Evolutionary conservation across 2,329 filamentous ascomycete species (phyloP).

Genomic region (Chrysosporium queenslandicum): DNA sequence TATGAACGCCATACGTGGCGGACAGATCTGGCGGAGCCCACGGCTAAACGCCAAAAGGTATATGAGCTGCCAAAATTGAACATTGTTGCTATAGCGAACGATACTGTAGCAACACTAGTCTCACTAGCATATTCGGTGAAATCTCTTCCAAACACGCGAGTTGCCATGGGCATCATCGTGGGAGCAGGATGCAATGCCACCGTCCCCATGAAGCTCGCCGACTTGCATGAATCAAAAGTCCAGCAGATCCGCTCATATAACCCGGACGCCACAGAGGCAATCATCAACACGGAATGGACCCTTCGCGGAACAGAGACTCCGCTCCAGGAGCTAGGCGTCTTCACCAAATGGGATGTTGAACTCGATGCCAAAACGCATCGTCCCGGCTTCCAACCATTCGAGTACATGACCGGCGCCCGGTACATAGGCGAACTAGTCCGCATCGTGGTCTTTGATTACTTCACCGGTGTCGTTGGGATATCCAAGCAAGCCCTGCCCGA

Average conservation of each 20-base stretch:
- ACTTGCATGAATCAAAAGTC: slow-evolving; percentile 53
- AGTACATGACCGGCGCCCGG: slow-evolving; percentile 72
- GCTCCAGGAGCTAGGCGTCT: slow-evolving; percentile 49
- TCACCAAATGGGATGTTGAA: slow-evolving; percentile 57
- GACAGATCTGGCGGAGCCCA: slow-evolving; percentile 17
- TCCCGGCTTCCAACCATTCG: slow-evolving; percentile 69
- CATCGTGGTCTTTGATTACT: slow-evolving; percentile 57
- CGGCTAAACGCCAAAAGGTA: slow-evolving; percentile 24
- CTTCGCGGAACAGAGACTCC: slow-evolving; percentile 60
- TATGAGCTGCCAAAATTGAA: slow-evolving; percentile 50
- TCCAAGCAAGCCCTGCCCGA: slow-evolving; percentile 42
- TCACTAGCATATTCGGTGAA: slow-evolving; percentile 62
- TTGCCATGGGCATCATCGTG: slow-evolving; percentile 65
- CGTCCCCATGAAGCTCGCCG: slow-evolving; percentile 53
- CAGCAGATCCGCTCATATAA: slow-evolving; percentile 36
- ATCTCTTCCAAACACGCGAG: slow-evolving; percentile 48
- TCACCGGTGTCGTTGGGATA: slow-evolving; percentile 39
- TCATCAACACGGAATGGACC: slow-evolving; percentile 72
- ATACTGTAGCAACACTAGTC: slow-evolving; percentile 66
- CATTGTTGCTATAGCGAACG: slow-evolving; percentile 65
- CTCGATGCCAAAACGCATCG: slow-evolving; percentile 54
- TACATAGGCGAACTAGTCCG: slow-evolving; percentile 69
- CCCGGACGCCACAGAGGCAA: slow-evolving; percentile 47
- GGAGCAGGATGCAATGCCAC: slow-evolving; percentile 71
- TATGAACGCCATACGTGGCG: slow-evolving; percentile 43